Base-by-base conservation (phyloP, 2,329 filamentous ascomycete genomes). In the Fragosphaeria purpurea region DNA sequence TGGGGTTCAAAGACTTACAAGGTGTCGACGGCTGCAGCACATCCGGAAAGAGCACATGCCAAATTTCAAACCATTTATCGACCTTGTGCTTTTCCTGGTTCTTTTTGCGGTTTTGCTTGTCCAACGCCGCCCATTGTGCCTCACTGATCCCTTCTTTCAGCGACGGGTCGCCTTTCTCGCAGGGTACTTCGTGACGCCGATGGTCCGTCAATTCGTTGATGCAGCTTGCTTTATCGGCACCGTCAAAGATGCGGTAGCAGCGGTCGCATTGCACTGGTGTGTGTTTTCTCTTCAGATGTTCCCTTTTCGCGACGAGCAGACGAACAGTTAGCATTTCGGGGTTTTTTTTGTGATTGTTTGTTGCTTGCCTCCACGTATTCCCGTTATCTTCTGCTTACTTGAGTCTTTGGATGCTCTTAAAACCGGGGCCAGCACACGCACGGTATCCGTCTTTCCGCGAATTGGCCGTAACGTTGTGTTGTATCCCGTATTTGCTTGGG, bases 11-110 rank as follows among this genome's bases (percentile, higher is more conserved):
- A 43, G 11, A 52, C 60, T 55, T 50, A 61, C 60, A 58, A 7
- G 60, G 59, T 22, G 56, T 61, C 5, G 55, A 50, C 9, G 60
- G 60, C 31, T 49, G 44, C 4, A 41, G 22, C 1, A 48, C 51
- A 4, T 52, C 56, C 0, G 59, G 59, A 34, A 62, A 62, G 4
- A 62, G 50, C 7, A 61, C 55, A 4, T 51, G 51, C 60, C 60
- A 62, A 22, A 62, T 62, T 49, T 61, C 60, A 45, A 57, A 61
- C 60, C 60, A 62, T 41, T 60, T 61, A 44, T 61, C 60, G 6
- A 62, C 44, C 46, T 57, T 55, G 52, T 62, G 58, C 33, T 52
- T 53, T 39, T 62, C 59, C 42, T 61, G 59, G 41, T 58, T 61
- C 51, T 60, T 62, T 45, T 57, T 60, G 22, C 58, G 53, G 47